phyloP scores from a whole-genome alignment of 2,329 filamentous ascomycete species.

The Trichoderma afroharzianum region DNA sequence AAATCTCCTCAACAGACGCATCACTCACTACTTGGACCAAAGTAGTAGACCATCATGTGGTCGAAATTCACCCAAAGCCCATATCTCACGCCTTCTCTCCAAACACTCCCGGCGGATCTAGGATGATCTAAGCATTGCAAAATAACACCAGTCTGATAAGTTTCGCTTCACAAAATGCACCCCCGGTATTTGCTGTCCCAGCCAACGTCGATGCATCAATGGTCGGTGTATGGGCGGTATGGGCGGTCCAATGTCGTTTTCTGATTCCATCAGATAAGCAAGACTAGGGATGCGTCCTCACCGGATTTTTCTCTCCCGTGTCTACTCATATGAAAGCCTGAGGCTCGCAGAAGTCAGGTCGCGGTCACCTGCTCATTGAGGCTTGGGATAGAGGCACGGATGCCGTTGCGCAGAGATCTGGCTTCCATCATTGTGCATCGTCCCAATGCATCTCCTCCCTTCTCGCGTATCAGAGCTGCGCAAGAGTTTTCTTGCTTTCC shows the following conservation, averaged over 20 bases:
- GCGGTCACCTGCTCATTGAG: background rate
- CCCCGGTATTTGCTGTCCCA: background rate
- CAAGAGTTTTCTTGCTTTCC: background rate
- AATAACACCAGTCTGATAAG: background rate
- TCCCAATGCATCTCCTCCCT: background rate
- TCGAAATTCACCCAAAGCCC: background rate
- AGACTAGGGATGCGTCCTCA: background rate
- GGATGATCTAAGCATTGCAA: background rate
- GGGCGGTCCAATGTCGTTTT: background rate
- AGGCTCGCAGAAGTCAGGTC: background rate
- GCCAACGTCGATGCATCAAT: background rate
- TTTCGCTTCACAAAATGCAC: background rate
- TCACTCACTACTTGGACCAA: background rate
- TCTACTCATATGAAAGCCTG: background rate
- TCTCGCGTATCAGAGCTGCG: conserved; percentile 3
- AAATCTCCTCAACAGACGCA: background rate
- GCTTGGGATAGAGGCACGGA: background rate
- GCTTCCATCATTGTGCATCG: conserved; percentile 19
- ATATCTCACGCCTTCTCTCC: background rate
- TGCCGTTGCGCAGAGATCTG: conserved; percentile 12
- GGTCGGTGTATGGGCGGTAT: background rate
- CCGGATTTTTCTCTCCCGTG: background rate
- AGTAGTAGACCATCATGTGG: background rate
- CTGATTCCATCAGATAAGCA: background rate
- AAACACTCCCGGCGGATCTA: background rate